These are phyloP conservation scores for Flaveria ramosissima DNA, from an alignment of 129 eudicot genomes.

Conservation along the genomic window DNA sequence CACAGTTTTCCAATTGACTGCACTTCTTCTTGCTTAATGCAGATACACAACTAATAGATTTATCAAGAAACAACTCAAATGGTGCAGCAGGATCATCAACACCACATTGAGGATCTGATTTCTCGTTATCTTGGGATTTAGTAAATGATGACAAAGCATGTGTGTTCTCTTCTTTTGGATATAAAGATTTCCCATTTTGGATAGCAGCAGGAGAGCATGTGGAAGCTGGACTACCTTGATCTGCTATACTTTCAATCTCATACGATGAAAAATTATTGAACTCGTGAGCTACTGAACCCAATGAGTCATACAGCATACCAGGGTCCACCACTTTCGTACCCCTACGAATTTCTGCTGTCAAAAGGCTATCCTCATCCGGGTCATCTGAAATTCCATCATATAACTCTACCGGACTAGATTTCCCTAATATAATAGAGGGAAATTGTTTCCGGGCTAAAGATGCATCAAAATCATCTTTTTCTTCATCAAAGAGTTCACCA, in stretches of 20 bases:
- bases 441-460: conserved; percentile 62
- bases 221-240: conserved; percentile 31
- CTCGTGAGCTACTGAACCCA: conserved; percentile 34
- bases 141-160: conserved; percentile 29
- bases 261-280: conserved; percentile 24
- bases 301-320: conserved; percentile 33
- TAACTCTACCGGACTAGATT: conserved; percentile 62
- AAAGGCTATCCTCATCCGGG: conserved; percentile 33
- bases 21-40: conserved; percentile 60
- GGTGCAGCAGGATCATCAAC: conserved; percentile 42
- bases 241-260: conserved; percentile 36
- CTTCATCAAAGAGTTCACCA: conserved; percentile 54
- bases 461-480: conserved; percentile 49
- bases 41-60: conserved; percentile 52
- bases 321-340: conserved; percentile 46
- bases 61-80: conserved; percentile 63
- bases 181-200: conserved; percentile 33
- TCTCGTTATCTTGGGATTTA: conserved; percentile 31
- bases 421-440: conserved; percentile 71
- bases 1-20: conserved; percentile 67
- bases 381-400: conserved; percentile 55
- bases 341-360: conserved; percentile 39
- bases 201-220: conserved; percentile 39
- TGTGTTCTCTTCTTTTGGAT: conserved; percentile 43
- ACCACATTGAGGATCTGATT: conserved; percentile 21